Conservation (phyloP, 1,284 basidiomycete species). For the Ceratobasidium sp. region DNA sequence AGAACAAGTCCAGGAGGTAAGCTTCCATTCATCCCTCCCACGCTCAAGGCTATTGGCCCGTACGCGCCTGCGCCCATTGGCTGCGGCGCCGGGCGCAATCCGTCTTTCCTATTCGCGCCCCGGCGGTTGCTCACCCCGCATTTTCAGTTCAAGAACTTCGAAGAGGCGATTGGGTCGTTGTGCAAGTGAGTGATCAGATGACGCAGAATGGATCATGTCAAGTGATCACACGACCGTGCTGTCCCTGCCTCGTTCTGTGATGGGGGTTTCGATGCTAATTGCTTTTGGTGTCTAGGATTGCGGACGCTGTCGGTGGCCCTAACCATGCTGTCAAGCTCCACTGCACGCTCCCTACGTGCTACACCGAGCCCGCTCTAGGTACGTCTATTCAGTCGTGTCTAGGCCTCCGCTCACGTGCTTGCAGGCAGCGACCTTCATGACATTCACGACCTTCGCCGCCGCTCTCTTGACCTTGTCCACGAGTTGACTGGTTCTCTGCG, state of each 20-base stretch:
- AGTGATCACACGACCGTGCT: constrained; percentile 17
- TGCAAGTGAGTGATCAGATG: constrained; percentile 35
- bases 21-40: not conserved
- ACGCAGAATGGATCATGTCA: constrained; percentile 7
- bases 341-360: constrained; percentile 34
- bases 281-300: constrained; percentile 19
- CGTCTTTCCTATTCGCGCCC: not conserved
- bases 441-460: constrained; percentile 66
- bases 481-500: constrained; percentile 65
- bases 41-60: not conserved
- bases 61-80: not conserved
- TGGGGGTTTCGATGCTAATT: constrained; percentile 7
- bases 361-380: constrained; percentile 29
- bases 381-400: not conserved
- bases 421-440: constrained; percentile 58
- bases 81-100: constrained; percentile 12
- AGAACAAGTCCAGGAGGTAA: constrained; percentile 33
- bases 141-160: constrained; percentile 20
- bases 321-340: constrained; percentile 33
- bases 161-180: constrained; percentile 26
- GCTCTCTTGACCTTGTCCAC: constrained; percentile 69
- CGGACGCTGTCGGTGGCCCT: constrained; percentile 22
- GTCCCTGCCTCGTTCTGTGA: not conserved
- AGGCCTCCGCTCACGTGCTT: constrained; percentile 7
- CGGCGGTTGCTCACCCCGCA: constrained; percentile 11